Conservation (phyloP, 176 grass and related monocot genomes). For the Bonia amplexicaulis region DNA sequence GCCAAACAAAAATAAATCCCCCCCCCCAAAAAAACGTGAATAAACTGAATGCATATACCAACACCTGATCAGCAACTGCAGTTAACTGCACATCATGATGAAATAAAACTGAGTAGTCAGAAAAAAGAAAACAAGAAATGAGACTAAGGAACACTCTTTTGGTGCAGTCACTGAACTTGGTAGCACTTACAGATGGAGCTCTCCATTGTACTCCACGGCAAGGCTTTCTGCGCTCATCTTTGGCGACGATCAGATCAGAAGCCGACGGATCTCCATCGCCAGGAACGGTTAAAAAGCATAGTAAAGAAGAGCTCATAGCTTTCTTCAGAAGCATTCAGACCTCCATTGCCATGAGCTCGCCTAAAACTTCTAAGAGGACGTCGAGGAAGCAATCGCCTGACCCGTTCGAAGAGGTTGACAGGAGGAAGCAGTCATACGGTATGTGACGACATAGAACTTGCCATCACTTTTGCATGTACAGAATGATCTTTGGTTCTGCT, state of each 20-base stretch:
- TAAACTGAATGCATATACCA: background rate
- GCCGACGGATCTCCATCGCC: background rate
- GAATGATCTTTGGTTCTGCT: background rate
- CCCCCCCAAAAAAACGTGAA: background rate
- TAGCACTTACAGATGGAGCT: constrained; percentile 34
- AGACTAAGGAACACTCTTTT: background rate
- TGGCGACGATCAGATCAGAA: constrained; percentile 26
- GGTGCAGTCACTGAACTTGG: constrained; percentile 33
- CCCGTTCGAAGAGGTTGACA: constrained; percentile 23
- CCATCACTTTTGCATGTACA: background rate
- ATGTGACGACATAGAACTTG: background rate
- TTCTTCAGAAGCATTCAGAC: constrained; percentile 53
- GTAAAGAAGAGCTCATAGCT: constrained; percentile 51
- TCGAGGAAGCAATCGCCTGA: constrained; percentile 19
- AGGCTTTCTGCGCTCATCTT: background rate
- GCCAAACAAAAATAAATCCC: background rate
- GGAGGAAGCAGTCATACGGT: constrained; percentile 29
- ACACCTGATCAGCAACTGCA: background rate
- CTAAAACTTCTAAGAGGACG: constrained; percentile 30
- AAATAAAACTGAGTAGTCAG: background rate
- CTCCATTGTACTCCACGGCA: background rate
- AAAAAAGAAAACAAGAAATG: background rate
- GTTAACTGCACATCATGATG: background rate
- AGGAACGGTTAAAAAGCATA: constrained; percentile 20
- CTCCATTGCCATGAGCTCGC: constrained; percentile 38